Percentiles rank a stretch among this genome's conserved stretches.
phyloP scores from a whole-genome alignment of 2,329 filamentous ascomycete genomes.

The Akanthomyces lecanii region DNA sequence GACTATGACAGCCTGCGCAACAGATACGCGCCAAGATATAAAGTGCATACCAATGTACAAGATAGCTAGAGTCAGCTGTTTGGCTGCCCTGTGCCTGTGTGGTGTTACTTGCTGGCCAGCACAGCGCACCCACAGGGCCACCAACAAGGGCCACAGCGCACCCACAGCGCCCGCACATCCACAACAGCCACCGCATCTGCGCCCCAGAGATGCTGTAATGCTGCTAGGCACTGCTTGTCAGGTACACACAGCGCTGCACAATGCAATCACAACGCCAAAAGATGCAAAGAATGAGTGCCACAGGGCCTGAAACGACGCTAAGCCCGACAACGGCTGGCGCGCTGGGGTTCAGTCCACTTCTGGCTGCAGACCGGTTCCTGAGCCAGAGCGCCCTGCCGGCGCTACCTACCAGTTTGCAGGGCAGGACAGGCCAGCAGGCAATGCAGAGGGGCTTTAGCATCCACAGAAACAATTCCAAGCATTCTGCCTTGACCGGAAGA shows the following conservation, averaged over 20 bases:
- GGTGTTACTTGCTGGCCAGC: no score
- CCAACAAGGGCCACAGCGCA: no score
- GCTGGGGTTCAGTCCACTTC: constrained; percentile 6
- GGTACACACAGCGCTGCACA: not conserved
- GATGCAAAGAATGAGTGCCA: not conserved
- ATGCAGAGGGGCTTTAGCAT: not conserved
- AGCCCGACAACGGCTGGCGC: constrained; percentile 3
- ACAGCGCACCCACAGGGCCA: not conserved
- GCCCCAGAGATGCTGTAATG: not conserved
- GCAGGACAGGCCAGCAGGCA: no score
- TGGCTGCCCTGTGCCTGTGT: no score
- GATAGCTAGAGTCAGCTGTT: no score
- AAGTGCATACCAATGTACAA: not conserved
- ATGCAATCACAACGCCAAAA: not conserved
- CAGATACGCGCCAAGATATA: not conserved
- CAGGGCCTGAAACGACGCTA: constrained; percentile 15
- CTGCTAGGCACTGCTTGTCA: not conserved
- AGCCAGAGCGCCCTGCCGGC: not conserved
- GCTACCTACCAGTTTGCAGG: constrained; percentile 1
- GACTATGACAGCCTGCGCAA: not conserved
- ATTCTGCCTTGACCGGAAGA: not conserved
- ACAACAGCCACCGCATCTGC: not conserved
- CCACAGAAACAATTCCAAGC: not conserved
- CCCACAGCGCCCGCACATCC: not conserved
- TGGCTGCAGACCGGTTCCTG: constrained; percentile 8